Conservation (phyloP, 2,329 filamentous ascomycete species). For the Verticillium klebahnii region DNA sequence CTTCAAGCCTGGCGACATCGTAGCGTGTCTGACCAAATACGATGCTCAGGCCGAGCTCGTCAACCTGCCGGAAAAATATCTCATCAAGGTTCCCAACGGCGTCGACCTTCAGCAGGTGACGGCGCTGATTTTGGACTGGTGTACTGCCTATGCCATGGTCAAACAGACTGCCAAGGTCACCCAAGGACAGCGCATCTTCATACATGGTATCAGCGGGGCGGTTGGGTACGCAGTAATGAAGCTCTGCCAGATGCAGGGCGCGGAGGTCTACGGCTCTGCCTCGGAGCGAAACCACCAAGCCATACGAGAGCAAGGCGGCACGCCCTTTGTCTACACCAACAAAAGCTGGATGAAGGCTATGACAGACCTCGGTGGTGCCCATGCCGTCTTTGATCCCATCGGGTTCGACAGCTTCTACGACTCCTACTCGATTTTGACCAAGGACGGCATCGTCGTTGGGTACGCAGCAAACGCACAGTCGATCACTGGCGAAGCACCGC, state of each 20-base stretch:
- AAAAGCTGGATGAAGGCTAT: constrained; percentile 44
- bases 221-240: constrained; percentile 38
- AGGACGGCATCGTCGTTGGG: constrained; percentile 28
- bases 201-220: constrained; percentile 44
- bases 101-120: constrained; percentile 33
- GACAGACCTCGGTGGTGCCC: constrained; percentile 37
- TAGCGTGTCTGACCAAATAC: constrained; percentile 31
- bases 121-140: constrained; percentile 41
- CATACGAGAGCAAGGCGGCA: constrained; percentile 30
- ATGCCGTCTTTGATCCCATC: constrained; percentile 42
- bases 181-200: constrained; percentile 39
- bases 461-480: constrained; percentile 29
- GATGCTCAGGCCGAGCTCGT: constrained; percentile 37
- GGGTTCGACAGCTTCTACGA: constrained; percentile 46
- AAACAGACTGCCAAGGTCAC: constrained; percentile 30
- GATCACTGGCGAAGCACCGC: constrained; percentile 22
- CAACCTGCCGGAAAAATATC: constrained; percentile 40
- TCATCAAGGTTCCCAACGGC: constrained; percentile 33
- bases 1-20: constrained; percentile 26
- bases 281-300: constrained; percentile 36
- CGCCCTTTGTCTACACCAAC: constrained; percentile 40
- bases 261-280: constrained; percentile 43
- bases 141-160: constrained; percentile 31
- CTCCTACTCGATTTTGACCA: constrained; percentile 37
- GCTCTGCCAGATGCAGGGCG: constrained; percentile 35